phyloP scores from a whole-genome alignment of 805 yeast species.

The Kockiozyma suomiensis region DNA sequence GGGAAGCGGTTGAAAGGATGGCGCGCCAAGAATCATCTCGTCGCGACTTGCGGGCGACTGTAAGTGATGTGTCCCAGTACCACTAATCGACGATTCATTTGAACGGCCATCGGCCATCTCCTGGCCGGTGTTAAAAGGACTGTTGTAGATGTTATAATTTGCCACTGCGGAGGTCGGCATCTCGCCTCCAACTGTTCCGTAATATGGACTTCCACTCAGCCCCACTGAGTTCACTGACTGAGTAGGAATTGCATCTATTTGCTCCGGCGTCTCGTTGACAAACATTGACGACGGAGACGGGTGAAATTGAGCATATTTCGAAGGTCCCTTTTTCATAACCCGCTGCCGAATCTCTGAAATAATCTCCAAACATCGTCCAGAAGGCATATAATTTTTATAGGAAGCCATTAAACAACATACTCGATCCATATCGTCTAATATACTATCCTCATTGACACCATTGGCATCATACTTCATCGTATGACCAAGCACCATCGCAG shows the following conservation, averaged over 20 bases:
- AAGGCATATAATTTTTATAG: slow-evolving; percentile 1
- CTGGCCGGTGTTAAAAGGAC: not conserved
- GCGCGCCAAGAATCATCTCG: not conserved
- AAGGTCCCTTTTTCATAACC: slow-evolving; percentile 9
- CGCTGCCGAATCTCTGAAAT: slow-evolving; percentile 3
- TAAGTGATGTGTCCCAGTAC: not conserved
- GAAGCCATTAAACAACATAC: slow-evolving; percentile 1
- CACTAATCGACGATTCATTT: slow-evolving; percentile 3
- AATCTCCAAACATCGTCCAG: slow-evolving; percentile 5
- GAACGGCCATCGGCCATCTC: not conserved
- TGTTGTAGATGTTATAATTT: not conserved
- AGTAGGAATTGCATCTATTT: not conserved
- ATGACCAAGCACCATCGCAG: slow-evolving; percentile 25
- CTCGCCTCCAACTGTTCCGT: not conserved
- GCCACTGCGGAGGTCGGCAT: not conserved
- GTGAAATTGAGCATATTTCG: not conserved
- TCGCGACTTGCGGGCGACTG: not conserved
- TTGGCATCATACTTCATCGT: not conserved
- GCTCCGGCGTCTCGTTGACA: not conserved
- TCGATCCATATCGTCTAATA: slow-evolving; percentile 13
- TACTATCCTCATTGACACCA: slow-evolving; percentile 4
- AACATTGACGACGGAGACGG: not conserved
- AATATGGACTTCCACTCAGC: not conserved
- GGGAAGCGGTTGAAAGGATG: not conserved
- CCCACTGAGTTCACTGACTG: not conserved